Evolutionary conservation across 768 basidiomycete species (phyloP).

Genomic region (Suillus spraguei): DNA sequence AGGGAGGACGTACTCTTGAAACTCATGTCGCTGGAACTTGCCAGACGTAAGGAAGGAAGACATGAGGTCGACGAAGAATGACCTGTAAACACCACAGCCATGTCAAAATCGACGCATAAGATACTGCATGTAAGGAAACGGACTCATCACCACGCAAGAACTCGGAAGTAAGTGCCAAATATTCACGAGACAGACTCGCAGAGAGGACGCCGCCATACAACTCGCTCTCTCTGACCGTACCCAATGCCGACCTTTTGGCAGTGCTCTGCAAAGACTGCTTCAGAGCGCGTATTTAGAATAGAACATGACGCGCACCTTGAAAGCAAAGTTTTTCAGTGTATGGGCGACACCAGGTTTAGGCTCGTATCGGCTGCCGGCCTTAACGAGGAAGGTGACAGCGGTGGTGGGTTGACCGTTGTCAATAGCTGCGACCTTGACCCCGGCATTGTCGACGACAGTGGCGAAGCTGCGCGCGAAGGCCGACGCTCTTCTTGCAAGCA

Average conservation of each 20-base stretch:
- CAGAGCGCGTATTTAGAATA: neutral
- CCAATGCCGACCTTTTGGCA: constrained; percentile 81
- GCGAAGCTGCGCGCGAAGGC: constrained; percentile 74
- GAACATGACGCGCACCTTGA: constrained; percentile 71
- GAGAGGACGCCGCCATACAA: constrained; percentile 92
- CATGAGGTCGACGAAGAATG: constrained; percentile 89
- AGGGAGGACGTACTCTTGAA: constrained; percentile 72
- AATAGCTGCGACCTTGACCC: constrained; percentile 84
- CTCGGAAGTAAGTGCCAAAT: constrained; percentile 92
- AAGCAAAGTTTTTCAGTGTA: constrained; percentile 96
- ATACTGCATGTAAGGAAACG: constrained; percentile 38
- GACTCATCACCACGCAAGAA: constrained; percentile 96
- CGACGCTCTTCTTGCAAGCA: constrained; percentile 67
- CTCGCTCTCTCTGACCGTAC: constrained; percentile 90
- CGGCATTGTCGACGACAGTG: constrained; percentile 76
- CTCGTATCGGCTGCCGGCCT: constrained; percentile 91
- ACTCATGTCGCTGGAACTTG: constrained; percentile 80
- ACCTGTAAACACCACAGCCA: constrained; percentile 43
- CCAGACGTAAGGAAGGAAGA: constrained; percentile 82
- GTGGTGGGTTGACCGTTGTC: constrained; percentile 85
- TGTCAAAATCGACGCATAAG: neutral
- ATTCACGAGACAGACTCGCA: constrained; percentile 81
- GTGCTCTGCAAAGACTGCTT: constrained; percentile 67
- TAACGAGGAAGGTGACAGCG: constrained; percentile 87
- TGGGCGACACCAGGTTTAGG: constrained; percentile 88